Conservation (phyloP, 2,329 filamentous ascomycete genomes). For the Colletotrichum sp. region DNA sequence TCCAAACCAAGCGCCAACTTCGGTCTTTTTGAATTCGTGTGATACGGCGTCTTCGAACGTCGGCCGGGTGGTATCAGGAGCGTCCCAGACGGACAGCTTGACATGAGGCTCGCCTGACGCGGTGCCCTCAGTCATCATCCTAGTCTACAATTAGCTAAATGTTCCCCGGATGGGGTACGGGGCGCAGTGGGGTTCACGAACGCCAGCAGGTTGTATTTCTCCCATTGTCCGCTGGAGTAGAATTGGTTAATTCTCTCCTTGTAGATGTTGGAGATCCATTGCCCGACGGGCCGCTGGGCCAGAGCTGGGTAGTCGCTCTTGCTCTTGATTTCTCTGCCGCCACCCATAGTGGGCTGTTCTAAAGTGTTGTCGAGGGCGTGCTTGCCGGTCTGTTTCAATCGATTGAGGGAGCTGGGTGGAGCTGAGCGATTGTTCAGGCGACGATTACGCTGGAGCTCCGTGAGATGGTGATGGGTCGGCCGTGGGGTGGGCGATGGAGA, state of each 20-base stretch:
- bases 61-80: slow-evolving; percentile 78
- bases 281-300: slow-evolving; percentile 64
- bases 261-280: slow-evolving; percentile 86
- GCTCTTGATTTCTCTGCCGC: slow-evolving; percentile 48
- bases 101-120: slow-evolving; percentile 75
- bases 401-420: slow-evolving; percentile 24
- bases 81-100: slow-evolving; percentile 85
- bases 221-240: slow-evolving; percentile 79
- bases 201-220: slow-evolving; percentile 74
- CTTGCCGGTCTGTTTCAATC: slow-evolving; percentile 5
- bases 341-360: slow-evolving; percentile 49
- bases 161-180: background rate
- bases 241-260: slow-evolving; percentile 83
- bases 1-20: slow-evolving; percentile 81
- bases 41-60: slow-evolving; percentile 83
- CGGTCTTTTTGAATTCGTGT: slow-evolving; percentile 75
- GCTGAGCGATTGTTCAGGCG: slow-evolving; percentile 39
- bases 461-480: slow-evolving; percentile 4
- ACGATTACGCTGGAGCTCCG: slow-evolving; percentile 12
- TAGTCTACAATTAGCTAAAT: slow-evolving; percentile 33
- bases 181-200: slow-evolving; percentile 41
- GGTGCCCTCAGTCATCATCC: slow-evolving; percentile 73
- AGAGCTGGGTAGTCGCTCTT: slow-evolving; percentile 56
- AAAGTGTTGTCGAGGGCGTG: background rate
- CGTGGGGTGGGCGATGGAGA: background rate